Percentiles rank a stretch among this genome's conserved stretches.
phyloP scores from a whole-genome alignment of 139 green algal species.

The Nannochloris sp. region DNA sequence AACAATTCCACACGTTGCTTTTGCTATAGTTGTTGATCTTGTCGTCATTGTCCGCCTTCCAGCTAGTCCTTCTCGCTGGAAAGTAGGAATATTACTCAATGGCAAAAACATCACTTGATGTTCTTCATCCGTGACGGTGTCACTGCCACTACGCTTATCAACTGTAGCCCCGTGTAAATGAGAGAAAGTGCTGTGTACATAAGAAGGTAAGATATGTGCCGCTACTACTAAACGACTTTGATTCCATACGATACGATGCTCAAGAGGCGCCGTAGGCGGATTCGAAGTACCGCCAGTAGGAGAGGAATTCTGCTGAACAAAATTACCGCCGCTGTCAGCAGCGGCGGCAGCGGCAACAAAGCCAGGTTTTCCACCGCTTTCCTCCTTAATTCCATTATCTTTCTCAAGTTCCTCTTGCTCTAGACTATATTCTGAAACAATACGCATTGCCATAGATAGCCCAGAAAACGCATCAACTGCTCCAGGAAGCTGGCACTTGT shows the following conservation, averaged over 20 bases:
- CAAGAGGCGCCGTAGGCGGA: background rate
- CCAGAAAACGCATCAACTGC: slow-evolving; percentile 48
- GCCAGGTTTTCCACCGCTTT: too few species aligned
- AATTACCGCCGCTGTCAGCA: background rate
- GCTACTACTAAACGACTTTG: slow-evolving; percentile 7
- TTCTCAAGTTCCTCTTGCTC: too few species aligned
- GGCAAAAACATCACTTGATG: slow-evolving; percentile 16
- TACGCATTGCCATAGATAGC: slow-evolving; percentile 32
- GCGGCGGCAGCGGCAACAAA: too few species aligned
- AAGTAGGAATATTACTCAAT: background rate
- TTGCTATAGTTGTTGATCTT: too few species aligned
- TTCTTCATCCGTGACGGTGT: background rate
- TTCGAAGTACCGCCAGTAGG: background rate
- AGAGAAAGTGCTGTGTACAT: background rate
- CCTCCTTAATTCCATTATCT: background rate
- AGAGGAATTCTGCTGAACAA: background rate
- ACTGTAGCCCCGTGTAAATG: slow-evolving; percentile 7
- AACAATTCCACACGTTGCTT: too few species aligned
- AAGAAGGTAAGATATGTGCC: background rate
- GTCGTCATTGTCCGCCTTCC: too few species aligned
- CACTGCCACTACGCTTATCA: too few species aligned
- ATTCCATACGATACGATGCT: slow-evolving; percentile 5
- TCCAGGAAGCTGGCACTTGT: slow-evolving; percentile 48
- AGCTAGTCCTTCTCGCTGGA: background rate
- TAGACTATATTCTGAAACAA: background rate